A percentile compares a stretch with the other conserved stretches of the same genome.
These are phyloP conservation scores for Gremmenia infestans DNA, from an alignment of 2,329 filamentous ascomycete genomes.

Conservation along the genomic window DNA sequence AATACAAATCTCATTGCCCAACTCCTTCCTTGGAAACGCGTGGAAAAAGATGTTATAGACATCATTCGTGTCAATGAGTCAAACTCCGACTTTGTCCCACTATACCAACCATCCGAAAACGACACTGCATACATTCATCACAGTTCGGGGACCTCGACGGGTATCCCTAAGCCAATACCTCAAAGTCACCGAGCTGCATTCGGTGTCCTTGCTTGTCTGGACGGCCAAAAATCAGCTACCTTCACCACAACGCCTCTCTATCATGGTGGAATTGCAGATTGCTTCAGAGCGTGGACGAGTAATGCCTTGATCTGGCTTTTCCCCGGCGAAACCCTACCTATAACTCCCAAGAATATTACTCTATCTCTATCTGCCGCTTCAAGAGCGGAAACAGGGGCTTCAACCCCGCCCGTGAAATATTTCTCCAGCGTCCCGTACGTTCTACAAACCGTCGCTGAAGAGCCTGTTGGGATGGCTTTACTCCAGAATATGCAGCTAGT, in stretches of 20 bases:
- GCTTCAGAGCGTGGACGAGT: slow-evolving; percentile 57
- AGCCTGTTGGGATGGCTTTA: slow-evolving; percentile 36
- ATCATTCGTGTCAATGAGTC: background rate
- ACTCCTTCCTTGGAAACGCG: slow-evolving; percentile 7
- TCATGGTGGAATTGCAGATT: slow-evolving; percentile 60
- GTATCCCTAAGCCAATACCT: slow-evolving; percentile 57
- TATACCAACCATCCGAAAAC: background rate
- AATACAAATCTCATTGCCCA: slow-evolving; percentile 12
- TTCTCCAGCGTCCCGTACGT: slow-evolving; percentile 60
- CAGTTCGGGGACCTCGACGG: slow-evolving; percentile 61
- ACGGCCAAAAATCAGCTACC: slow-evolving; percentile 38
- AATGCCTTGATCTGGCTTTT: slow-evolving; percentile 58
- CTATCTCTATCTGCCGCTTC: slow-evolving; percentile 40
- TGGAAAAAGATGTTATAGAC: background rate
- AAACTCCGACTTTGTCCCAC: background rate
- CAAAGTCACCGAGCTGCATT: slow-evolving; percentile 53
- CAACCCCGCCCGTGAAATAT: slow-evolving; percentile 40
- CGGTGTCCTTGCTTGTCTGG: slow-evolving; percentile 48
- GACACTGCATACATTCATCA: slow-evolving; percentile 55
- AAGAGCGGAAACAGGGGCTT: slow-evolving; percentile 3
- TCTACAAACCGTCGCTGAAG: slow-evolving; percentile 46
- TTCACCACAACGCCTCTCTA: slow-evolving; percentile 64
- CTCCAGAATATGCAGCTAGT: slow-evolving; percentile 54
- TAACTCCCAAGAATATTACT: slow-evolving; percentile 50
- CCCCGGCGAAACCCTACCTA: slow-evolving; percentile 48